Evolutionary conservation across 345 rosid genomes (phyloP).

Genomic region (Ricinus communis): DNA sequence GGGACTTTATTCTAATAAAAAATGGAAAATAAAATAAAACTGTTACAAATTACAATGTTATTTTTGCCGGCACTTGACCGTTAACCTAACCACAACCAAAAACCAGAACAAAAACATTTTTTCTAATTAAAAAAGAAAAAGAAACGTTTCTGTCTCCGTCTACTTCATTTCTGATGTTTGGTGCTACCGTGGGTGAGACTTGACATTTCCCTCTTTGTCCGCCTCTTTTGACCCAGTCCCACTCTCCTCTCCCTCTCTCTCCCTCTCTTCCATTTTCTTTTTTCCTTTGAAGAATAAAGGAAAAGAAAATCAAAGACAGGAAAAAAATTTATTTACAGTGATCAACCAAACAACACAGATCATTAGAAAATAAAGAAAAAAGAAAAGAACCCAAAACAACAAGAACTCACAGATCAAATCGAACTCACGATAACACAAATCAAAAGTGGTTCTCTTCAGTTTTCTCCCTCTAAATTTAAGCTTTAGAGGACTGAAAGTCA

Average conservation of each 20-base stretch:
- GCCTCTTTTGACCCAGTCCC: conserved; percentile 20
- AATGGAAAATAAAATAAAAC: too few relatives aligned
- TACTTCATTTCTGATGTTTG: not conserved
- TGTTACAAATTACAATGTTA: too few relatives aligned
- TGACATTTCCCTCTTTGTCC: not conserved
- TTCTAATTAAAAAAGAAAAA: too few relatives aligned
- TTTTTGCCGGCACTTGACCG: conserved; percentile 28
- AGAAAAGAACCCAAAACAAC: too few relatives aligned
- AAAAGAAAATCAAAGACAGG: not conserved
- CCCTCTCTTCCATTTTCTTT: not conserved
- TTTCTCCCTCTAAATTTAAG: conserved; percentile 33
- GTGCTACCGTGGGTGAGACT: not conserved
- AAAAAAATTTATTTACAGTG: too few relatives aligned
- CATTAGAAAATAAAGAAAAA: too few relatives aligned
- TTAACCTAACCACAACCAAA: conserved; percentile 3
- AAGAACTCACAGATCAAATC: not conserved
- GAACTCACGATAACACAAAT: not conserved
- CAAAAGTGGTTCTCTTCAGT: too few relatives aligned
- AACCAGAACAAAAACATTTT: conserved; percentile 8
- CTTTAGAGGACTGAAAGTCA: conserved; percentile 24
- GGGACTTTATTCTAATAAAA: too few relatives aligned
- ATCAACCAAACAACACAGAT: too few relatives aligned
- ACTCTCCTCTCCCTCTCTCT: not conserved
- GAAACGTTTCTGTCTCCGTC: too few relatives aligned
- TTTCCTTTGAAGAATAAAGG: too few relatives aligned